Conservation (phyloP, 2,329 filamentous ascomycete genomes). For the Diaporthe nobilis region DNA sequence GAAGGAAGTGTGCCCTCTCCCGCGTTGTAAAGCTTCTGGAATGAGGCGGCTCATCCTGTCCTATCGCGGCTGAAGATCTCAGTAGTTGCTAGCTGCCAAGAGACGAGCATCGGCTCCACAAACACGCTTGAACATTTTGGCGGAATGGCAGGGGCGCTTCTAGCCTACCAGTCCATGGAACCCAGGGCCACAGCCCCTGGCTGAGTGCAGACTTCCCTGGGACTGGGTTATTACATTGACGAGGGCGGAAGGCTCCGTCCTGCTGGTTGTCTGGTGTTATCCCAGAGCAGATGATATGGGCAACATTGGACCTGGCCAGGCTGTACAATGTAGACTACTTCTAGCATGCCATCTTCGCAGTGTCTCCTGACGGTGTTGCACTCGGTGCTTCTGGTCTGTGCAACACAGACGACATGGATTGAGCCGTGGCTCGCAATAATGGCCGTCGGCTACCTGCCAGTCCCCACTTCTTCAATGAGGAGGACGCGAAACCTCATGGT, state of each 20-base stretch:
- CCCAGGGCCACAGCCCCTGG: neutral
- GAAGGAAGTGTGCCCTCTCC: neutral
- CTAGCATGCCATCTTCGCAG: neutral
- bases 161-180: neutral
- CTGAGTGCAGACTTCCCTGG: neutral
- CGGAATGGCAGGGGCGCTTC: neutral
- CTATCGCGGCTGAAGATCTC: neutral
- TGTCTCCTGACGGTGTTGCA: neutral
- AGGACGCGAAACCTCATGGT: slow-evolving; percentile 7
- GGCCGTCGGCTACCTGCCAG: slow-evolving; percentile 5
- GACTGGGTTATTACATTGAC: neutral
- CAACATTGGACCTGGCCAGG: neutral
- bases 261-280: neutral
- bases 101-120: neutral
- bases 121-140: neutral
- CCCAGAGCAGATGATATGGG: neutral
- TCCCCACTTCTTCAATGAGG: neutral
- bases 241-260: neutral
- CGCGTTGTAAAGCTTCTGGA: slow-evolving; percentile 3
- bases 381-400: neutral
- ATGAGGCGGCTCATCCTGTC: neutral
- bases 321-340: neutral
- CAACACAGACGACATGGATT: neutral
- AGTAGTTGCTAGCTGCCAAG: neutral
- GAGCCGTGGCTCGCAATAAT: slow-evolving; percentile 3